These are phyloP conservation scores for Aquanectria penicillioides DNA, from an alignment of 2,329 filamentous ascomycete genomes.

Conservation along the genomic window DNA sequence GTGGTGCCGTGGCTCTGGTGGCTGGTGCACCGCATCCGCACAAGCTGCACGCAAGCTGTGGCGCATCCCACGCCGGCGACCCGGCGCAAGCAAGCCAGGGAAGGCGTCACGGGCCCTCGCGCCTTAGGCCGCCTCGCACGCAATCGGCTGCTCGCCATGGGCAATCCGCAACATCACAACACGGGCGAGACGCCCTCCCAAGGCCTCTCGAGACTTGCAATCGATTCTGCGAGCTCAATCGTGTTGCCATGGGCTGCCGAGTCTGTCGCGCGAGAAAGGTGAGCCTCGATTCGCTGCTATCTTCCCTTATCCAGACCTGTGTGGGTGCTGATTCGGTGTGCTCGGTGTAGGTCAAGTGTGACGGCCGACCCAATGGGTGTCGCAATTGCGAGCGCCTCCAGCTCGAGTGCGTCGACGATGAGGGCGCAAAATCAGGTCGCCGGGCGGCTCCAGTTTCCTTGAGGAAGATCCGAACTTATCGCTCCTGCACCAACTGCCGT, in stretches of 20 bases:
- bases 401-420: slow-evolving; percentile 52
- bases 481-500: slow-evolving; percentile 52
- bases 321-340: slow-evolving; percentile 22
- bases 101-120: slow-evolving; percentile 33
- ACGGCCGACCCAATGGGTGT: slow-evolving; percentile 53
- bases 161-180: slow-evolving; percentile 33
- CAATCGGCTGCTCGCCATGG: slow-evolving; percentile 43
- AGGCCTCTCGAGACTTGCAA: slow-evolving; percentile 26
- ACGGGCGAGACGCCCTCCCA: slow-evolving; percentile 30
- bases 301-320: slow-evolving; percentile 3
- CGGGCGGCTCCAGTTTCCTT: slow-evolving; percentile 43
- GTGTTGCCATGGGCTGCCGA: slow-evolving; percentile 50
- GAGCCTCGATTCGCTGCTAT: slow-evolving; percentile 11
- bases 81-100: slow-evolving; percentile 22
- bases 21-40: slow-evolving; percentile 6
- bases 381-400: slow-evolving; percentile 55
- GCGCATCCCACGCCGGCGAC: slow-evolving; percentile 33
- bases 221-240: slow-evolving; percentile 28
- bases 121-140: slow-evolving; percentile 43
- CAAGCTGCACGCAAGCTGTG: slow-evolving; percentile 20
- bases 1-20: slow-evolving; percentile 14
- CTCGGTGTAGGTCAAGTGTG: slow-evolving; percentile 51
- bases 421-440: slow-evolving; percentile 41
- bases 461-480: slow-evolving; percentile 53
- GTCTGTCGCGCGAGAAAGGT: slow-evolving; percentile 55